A percentile compares a stretch with the other conserved stretches of the same genome.
Evolutionary conservation across 2,329 filamentous ascomycete genomes (phyloP).

Genomic region (Decorospora gaudefroyi): DNA sequence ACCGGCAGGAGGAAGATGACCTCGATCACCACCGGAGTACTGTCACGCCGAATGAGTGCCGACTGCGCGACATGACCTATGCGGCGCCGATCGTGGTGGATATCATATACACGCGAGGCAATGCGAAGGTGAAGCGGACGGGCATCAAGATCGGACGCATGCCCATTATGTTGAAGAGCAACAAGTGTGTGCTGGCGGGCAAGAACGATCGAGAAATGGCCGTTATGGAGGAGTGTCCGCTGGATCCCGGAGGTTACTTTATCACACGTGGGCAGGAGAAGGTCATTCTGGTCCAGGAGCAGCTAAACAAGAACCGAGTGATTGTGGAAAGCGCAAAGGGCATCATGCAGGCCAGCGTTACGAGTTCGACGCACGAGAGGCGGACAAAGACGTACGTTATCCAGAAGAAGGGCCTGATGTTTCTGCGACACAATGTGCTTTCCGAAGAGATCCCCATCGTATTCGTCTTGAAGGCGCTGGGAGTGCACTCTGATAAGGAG

Average conservation of each 20-base stretch:
- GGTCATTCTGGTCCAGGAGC: slow-evolving; percentile 97
- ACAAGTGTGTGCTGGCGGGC: slow-evolving; percentile 83
- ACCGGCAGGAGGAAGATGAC: slow-evolving; percentile 75
- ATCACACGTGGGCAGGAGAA: slow-evolving; percentile 98
- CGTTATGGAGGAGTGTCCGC: slow-evolving; percentile 87
- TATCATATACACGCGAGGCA: slow-evolving; percentile 84
- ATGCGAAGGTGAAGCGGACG: slow-evolving; percentile 72
- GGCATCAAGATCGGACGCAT: slow-evolving; percentile 82
- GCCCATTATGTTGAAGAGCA: slow-evolving; percentile 96
- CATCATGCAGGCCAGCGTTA: slow-evolving; percentile 92
- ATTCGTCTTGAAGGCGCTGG: slow-evolving; percentile 89
- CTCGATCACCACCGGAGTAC: slow-evolving; percentile 54
- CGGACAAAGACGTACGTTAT: slow-evolving; percentile 98
- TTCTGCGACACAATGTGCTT: slow-evolving; percentile 88
- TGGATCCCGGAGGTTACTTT: slow-evolving; percentile 97
- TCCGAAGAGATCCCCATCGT: slow-evolving; percentile 94
- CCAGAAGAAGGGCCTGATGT: slow-evolving; percentile 89
- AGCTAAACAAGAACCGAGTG: slow-evolving; percentile 98
- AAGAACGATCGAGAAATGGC: slow-evolving; percentile 90
- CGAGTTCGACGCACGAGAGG: slow-evolving; percentile 87
- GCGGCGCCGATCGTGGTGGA: slow-evolving; percentile 92
- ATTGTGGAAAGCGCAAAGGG: slow-evolving; percentile 97
- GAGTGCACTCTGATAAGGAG: slow-evolving; percentile 91
- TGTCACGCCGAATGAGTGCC: slow-evolving; percentile 93
- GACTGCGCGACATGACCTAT: slow-evolving; percentile 96